Percentiles rank a stretch among this genome's conserved stretches.
Conservation (phyloP, 495 filamentous ascomycete species). For the Podospora pseudopauciseta region DNA sequence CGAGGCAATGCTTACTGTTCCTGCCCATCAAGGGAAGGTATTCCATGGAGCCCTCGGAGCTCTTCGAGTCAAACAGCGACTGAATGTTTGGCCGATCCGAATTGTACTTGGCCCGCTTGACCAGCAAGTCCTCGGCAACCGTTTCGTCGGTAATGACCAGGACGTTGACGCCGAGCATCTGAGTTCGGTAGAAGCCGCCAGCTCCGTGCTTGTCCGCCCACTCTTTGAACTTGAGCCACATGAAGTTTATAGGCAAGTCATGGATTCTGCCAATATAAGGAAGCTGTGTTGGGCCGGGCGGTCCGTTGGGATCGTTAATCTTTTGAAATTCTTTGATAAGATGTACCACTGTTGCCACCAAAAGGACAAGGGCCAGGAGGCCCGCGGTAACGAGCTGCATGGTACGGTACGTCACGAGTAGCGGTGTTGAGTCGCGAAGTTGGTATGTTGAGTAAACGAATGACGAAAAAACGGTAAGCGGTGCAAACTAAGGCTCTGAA, state of each 20-base stretch:
- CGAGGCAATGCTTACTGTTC: slow-evolving; percentile 21
- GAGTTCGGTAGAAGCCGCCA: slow-evolving; percentile 43
- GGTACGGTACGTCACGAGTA: neutral
- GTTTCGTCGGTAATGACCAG: slow-evolving; percentile 51
- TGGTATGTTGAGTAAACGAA: neutral
- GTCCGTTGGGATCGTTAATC: slow-evolving; percentile 32
- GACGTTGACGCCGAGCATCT: slow-evolving; percentile 46
- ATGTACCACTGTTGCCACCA: slow-evolving; percentile 27
- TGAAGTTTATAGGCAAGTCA: slow-evolving; percentile 45
- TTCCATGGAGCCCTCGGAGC: slow-evolving; percentile 37
- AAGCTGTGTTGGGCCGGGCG: slow-evolving; percentile 37
- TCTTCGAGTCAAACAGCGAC: slow-evolving; percentile 44
- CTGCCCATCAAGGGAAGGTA: slow-evolving; percentile 43
- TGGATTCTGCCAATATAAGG: slow-evolving; percentile 46
- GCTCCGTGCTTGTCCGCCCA: slow-evolving; percentile 48
- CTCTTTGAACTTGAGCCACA: slow-evolving; percentile 52
- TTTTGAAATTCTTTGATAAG: slow-evolving; percentile 30
- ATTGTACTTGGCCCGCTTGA: slow-evolving; percentile 46
- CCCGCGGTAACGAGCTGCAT: slow-evolving; percentile 10
- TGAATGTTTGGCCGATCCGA: slow-evolving; percentile 43
- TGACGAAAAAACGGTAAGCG: neutral
- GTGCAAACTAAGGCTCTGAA: neutral
- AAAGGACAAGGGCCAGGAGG: slow-evolving; percentile 23
- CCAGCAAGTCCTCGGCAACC: slow-evolving; percentile 50
- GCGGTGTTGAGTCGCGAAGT: neutral